Base-by-base conservation (phyloP, 805 yeast species). In the Cyberlindnera lachancei region DNA sequence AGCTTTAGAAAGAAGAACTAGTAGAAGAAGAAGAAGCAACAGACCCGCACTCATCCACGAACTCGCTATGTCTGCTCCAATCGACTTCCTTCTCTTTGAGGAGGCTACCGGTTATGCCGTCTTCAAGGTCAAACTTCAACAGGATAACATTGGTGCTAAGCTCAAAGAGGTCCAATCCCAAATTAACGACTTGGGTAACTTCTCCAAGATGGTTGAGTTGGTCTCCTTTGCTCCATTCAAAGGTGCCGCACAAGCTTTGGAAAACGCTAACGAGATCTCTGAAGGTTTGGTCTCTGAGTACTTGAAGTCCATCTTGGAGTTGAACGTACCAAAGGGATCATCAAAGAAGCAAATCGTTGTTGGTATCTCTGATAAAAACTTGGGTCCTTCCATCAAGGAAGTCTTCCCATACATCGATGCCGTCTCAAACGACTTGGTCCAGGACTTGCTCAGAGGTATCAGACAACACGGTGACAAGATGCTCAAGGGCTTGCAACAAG, bases 211-310 rank as follows among this genome's bases (percentile, higher is more conserved):
- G 69, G 79, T 92, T 48, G 95, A 88, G 63, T 73, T 92, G 36
- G 94, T 85, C 18, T 83, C 95, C 12, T 92, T 92, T 64, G 95
- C 96, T 39, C 98, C 98, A 31, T 92, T 92, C 74, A 88, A 92
- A 64, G 96, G 96, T 53, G 98, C 98, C 40, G 97, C 98, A 33
- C 97, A 92, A 64, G 98, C 98, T 40, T 75, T 92, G 54, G 97
- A 90, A 64, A 92, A 92, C 58, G 96, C 97, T 48, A 92, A 92
- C 58, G 97, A 92, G 58, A 82, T 92, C 50, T 84, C 95, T 45
- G 98, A 92, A 66, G 98, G 98, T 55, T 73, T 88, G 50, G 95
- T 90, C 36, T 81, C 88, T 38, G 97, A 92, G 50, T 84, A 83
- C 64, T 74, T 92, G 64, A 86, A 85, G 61, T 75, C 94, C 24